Conservation (phyloP, 2,329 filamentous ascomycete genomes). For the Aspergillus tamarii region DNA sequence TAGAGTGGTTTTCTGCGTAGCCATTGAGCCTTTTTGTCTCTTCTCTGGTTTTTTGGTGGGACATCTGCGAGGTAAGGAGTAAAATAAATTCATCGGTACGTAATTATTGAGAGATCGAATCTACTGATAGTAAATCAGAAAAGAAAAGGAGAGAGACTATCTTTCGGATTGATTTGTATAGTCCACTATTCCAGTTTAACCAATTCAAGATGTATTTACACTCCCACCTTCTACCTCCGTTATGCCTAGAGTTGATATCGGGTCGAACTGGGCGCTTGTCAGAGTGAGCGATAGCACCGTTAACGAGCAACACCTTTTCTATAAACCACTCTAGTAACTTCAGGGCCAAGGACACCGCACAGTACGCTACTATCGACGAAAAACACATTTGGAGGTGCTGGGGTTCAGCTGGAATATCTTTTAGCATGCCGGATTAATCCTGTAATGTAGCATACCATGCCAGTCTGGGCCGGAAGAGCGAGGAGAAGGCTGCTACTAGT, state of each 20-base stretch:
- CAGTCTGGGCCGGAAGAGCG: too few species aligned
- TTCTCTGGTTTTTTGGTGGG: neutral
- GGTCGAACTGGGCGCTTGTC: neutral
- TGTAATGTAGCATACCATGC: neutral
- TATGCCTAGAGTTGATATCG: neutral
- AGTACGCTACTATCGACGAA: neutral
- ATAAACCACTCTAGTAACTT: neutral
- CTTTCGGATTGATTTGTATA: neutral
- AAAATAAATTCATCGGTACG: neutral
- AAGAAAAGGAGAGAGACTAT: neutral
- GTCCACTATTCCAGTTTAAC: neutral
- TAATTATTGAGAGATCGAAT: neutral
- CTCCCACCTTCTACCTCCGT: neutral
- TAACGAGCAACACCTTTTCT: neutral
- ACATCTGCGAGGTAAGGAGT: too few species aligned
- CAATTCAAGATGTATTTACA: neutral
- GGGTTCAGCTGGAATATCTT: neutral
- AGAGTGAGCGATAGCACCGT: neutral
- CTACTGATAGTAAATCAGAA: neutral
- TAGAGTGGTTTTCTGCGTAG: neutral
- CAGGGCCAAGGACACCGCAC: neutral
- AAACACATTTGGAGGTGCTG: neutral
- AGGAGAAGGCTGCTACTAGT: neutral
- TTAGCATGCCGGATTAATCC: neutral
- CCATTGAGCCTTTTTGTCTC: too few species aligned